Evolutionary conservation across 257 asterid species (phyloP).

Genomic region (Marsdenia floribunda): DNA sequence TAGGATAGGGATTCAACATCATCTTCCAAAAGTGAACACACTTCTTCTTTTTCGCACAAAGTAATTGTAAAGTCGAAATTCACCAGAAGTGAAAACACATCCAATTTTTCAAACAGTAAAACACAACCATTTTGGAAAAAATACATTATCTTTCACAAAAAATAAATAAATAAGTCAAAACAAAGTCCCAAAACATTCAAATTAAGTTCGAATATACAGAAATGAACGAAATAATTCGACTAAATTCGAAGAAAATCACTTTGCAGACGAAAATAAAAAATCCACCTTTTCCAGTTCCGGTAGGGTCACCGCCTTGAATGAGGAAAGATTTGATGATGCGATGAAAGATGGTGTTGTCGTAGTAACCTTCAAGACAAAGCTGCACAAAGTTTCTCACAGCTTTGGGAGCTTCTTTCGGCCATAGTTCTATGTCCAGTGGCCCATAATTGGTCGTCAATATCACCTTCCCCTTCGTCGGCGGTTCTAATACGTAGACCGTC

Average conservation of each 20-base stretch:
- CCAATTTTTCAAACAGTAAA: background rate
- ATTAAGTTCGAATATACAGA: background rate
- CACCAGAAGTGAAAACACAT: background rate
- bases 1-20: background rate
- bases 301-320: conserved; percentile 87
- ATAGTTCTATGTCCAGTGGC: conserved; percentile 86
- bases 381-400: conserved; percentile 95
- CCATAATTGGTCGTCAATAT: conserved; percentile 74
- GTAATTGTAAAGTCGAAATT: background rate
- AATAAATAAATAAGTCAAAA: too few relatives aligned
- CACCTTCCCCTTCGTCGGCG: conserved; percentile 97
- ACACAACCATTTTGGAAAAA: too few relatives aligned
- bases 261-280: conserved; percentile 1
- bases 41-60: background rate
- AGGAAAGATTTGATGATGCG: conserved; percentile 81
- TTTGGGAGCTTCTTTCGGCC: conserved; percentile 98
- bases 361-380: conserved; percentile 93
- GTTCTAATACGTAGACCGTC: conserved; percentile 86
- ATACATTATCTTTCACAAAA: too few relatives aligned
- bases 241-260: background rate
- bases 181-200: background rate
- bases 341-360: conserved; percentile 69
- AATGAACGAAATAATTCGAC: background rate
- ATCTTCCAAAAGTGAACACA: background rate
- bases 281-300: conserved; percentile 72